A percentile compares a stretch with the other conserved stretches of the same genome.
phyloP scores from a whole-genome alignment of 805 yeast genomes.

The Nakazawaea wyomingensis region DNA sequence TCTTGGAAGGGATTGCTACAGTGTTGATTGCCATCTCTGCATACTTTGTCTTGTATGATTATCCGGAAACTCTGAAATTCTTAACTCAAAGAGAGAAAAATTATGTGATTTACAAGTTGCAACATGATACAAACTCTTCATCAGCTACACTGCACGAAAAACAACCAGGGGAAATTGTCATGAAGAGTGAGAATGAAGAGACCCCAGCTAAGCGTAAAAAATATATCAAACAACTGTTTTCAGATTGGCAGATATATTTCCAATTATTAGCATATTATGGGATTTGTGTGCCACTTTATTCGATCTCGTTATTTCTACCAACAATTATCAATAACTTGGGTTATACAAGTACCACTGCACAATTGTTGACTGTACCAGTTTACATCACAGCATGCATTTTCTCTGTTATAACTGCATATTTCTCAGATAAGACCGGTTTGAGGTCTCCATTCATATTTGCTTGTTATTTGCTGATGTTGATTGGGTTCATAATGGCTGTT shows the following conservation, averaged over 20 bases:
- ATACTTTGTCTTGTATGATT: conserved; percentile 34
- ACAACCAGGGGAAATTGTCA: background rate
- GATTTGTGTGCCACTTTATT: conserved; percentile 34
- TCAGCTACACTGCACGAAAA: background rate
- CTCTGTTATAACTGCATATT: conserved; percentile 25
- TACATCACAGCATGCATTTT: conserved; percentile 27
- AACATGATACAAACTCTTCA: conserved; percentile 5
- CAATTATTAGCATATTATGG: conserved; percentile 39
- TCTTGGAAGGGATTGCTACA: conserved; percentile 44
- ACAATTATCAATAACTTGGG: conserved; percentile 32
- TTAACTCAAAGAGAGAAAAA: conserved; percentile 32
- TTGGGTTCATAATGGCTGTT: conserved; percentile 29
- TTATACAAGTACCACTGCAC: conserved; percentile 27
- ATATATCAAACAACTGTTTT: conserved; percentile 26
- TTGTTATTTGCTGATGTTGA: conserved; percentile 23
- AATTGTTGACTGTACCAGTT: conserved; percentile 36
- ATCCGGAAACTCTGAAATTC: conserved; percentile 34
- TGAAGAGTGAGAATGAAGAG: conserved; percentile 7
- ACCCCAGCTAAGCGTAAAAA: conserved; percentile 10
- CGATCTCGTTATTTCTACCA: conserved; percentile 37
- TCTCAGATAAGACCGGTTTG: conserved; percentile 23
- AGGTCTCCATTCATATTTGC: conserved; percentile 27
- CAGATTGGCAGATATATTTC: conserved; percentile 33
- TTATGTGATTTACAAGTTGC: conserved; percentile 20
- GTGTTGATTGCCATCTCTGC: conserved; percentile 30